Evolutionary conservation across 202 grass and related monocot species (phyloP), one percentile per base, ranked within the genome.

Genomic region (Cymbopogon flexuosus): DNA sequence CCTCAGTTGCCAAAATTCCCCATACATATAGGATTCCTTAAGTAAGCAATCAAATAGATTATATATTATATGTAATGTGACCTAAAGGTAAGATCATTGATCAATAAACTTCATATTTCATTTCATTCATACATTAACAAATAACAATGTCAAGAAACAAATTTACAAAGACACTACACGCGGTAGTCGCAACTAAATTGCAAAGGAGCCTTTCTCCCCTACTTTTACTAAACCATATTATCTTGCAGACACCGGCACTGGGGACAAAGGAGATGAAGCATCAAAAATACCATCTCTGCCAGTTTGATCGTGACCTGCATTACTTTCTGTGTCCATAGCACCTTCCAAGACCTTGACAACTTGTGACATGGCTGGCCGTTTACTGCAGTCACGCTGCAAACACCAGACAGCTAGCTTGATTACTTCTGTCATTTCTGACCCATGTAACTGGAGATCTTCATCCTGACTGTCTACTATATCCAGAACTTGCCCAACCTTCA

Each of bases 311-410:
- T 83, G 83, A 3, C 85, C 35, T 43, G 56, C 27, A 47, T 45
- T 86, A 19, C 62, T 96, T 81, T 89, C 88, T 49, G 77, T 65
- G 68, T 86, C 77, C 81, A 97, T 90, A 10, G 58, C 66, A 58
- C 91, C 68, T 88, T 97, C 91, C 75, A 97, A 78, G 37, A 97
- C 68, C 82, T 93, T 97, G 79, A 93, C 89, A 16, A 97, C 91
- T 57, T 84, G 88, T 21, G 91, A 93, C 89, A 97, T 93, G 35
- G 75, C 70, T 46, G 91, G 93, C 40, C 93, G 80, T 74, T 85
- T 89, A 57, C 66, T 72, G 76, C 84, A 84, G 52, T 97, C 89
- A 8, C 75, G 84, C 74, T 97, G 91, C 83, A 97, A 85, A 79
- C 91, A 93, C 93, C 91, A 93, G 34, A 91, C 77, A 29, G 91